These are phyloP conservation scores for Nicotiana knightiana DNA, from an alignment of 257 asterid genomes.

Conservation along the genomic window DNA sequence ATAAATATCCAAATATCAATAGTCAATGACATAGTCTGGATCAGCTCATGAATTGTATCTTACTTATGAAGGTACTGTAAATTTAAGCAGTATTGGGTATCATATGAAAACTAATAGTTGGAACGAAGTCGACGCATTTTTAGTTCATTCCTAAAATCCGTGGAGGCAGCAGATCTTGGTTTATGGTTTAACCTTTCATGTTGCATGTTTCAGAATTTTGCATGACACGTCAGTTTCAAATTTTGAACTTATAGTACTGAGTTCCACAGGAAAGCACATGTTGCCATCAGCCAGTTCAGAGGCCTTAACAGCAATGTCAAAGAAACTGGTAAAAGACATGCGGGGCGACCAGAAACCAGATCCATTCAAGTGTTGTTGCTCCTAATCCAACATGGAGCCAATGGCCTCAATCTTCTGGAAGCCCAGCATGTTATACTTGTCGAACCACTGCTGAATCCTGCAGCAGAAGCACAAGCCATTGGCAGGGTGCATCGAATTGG, in stretches of 20 bases:
- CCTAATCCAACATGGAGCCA: slow-evolving; percentile 90
- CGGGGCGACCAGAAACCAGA: slow-evolving; percentile 27
- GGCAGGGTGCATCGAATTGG: slow-evolving; percentile 98
- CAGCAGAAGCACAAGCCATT: slow-evolving; percentile 97
- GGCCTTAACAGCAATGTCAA: slow-evolving; percentile 38
- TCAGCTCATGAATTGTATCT: background rate
- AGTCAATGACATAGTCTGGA: background rate
- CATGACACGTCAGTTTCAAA: background rate
- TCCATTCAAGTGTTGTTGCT: slow-evolving; percentile 71
- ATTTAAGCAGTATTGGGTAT: background rate
- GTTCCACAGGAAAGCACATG: slow-evolving; percentile 68
- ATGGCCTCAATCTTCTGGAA: slow-evolving; percentile 93
- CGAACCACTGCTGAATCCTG: slow-evolving; percentile 93
- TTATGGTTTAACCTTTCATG: background rate
- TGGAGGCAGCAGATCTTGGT: background rate
- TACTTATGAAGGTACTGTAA: background rate
- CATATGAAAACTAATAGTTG: background rate
- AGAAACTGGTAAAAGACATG: slow-evolving; percentile 29
- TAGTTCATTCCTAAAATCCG: background rate
- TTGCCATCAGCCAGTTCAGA: slow-evolving; percentile 74
- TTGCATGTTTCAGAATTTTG: background rate
- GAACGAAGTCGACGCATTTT: background rate
- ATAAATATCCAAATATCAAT: too few species aligned
- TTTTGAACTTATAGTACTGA: slow-evolving; percentile 9
- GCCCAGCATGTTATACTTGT: slow-evolving; percentile 95